phyloP scores from a whole-genome alignment of 805 yeast species.

The Metschnikowia gruessii region DNA sequence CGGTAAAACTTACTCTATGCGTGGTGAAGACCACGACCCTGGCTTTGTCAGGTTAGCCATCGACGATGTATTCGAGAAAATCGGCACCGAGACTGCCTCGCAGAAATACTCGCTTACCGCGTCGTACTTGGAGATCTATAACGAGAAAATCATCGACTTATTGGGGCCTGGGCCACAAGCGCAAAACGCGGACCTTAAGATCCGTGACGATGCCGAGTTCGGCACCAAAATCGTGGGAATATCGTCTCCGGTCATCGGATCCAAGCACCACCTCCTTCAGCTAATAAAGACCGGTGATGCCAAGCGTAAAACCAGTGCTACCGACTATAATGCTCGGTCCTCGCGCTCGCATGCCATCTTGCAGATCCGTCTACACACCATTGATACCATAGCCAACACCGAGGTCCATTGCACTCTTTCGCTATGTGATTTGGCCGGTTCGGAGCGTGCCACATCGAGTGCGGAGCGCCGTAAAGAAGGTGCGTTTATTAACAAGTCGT shows the following conservation, averaged over 20 bases:
- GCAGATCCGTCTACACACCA: constrained; percentile 54
- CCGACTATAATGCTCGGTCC: constrained; percentile 83
- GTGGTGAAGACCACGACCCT: constrained; percentile 58
- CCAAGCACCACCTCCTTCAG: constrained; percentile 57
- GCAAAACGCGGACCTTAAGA: constrained; percentile 50
- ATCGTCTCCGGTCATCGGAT: constrained; percentile 53
- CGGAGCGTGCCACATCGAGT: constrained; percentile 73
- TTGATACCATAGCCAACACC: constrained; percentile 38
- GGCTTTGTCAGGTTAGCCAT: constrained; percentile 75
- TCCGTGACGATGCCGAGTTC: constrained; percentile 69
- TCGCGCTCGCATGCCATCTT: constrained; percentile 92
- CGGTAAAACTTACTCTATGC: constrained; percentile 87
- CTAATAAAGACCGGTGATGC: constrained; percentile 68
- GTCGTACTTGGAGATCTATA: constrained; percentile 83
- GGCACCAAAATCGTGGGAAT: constrained; percentile 80
- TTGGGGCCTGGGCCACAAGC: constrained; percentile 21
- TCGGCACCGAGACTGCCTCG: constrained; percentile 15
- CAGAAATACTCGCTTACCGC: constrained; percentile 49
- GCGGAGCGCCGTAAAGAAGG: constrained; percentile 90
- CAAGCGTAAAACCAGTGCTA: constrained; percentile 76
- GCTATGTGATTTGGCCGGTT: constrained; percentile 93
- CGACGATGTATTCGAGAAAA: constrained; percentile 52
- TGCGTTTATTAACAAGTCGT: constrained; percentile 84
- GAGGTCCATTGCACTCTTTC: constrained; percentile 62
- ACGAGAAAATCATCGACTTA: constrained; percentile 77